phyloP scores from a whole-genome alignment of 1,284 basidiomycete species.

The Coniophora puteana region DNA sequence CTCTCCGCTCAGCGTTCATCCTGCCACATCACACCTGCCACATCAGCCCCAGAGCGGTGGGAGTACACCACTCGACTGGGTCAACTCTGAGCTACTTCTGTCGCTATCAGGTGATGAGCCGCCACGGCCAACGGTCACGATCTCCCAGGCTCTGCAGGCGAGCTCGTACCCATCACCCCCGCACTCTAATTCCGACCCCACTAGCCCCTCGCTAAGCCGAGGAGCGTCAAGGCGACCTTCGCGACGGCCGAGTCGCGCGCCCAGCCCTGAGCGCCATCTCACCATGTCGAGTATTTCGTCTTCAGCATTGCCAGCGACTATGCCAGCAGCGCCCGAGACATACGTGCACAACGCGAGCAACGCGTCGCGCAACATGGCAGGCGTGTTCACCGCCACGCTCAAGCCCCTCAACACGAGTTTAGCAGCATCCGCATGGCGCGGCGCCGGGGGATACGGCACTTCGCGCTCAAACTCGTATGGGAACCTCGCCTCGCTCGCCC shows the following conservation, averaged over 20 bases:
- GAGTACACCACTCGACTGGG: slow-evolving; percentile 64
- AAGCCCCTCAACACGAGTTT: slow-evolving; percentile 57
- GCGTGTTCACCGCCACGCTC: slow-evolving; percentile 57
- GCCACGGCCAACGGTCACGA: slow-evolving; percentile 16
- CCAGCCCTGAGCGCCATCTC: slow-evolving; percentile 43
- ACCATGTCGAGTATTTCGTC: slow-evolving; percentile 13
- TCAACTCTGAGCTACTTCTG: slow-evolving; percentile 77
- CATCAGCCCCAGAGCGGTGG: slow-evolving; percentile 38
- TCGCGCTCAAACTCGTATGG: slow-evolving; percentile 35
- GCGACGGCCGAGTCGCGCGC: slow-evolving; percentile 42
- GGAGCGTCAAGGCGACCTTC: slow-evolving; percentile 38
- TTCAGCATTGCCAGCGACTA: too few relatives aligned
- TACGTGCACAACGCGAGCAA: slow-evolving; percentile 47
- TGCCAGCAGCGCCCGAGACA: slow-evolving; percentile 32
- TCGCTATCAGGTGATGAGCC: slow-evolving; percentile 45
- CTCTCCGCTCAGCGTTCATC: slow-evolving; percentile 34
- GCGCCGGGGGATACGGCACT: slow-evolving; percentile 27
- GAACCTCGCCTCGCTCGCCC: slow-evolving; percentile 26
- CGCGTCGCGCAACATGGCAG: slow-evolving; percentile 48
- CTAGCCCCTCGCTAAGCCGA: slow-evolving; percentile 27
- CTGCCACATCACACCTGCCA: slow-evolving; percentile 38
- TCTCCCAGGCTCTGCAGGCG: too few relatives aligned
- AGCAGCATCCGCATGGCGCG: slow-evolving; percentile 35
- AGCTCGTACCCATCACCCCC: too few relatives aligned
- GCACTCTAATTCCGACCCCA: slow-evolving; percentile 21